Evolutionary conservation across 2,329 filamentous ascomycete species (phyloP).

Genomic region (Phaeoacremonium minimum): DNA sequence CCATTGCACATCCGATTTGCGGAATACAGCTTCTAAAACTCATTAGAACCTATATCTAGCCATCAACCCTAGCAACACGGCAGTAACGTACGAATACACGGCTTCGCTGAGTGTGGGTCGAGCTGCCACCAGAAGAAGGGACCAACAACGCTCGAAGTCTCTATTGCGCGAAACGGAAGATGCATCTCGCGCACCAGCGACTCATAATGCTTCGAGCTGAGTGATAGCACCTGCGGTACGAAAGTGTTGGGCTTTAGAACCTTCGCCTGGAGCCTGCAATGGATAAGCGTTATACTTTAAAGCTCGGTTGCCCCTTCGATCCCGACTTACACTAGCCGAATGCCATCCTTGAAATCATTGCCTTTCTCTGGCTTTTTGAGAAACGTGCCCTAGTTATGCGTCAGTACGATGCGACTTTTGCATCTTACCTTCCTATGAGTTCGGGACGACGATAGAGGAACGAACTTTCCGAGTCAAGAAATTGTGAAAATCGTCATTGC

Average conservation of each 20-base stretch:
- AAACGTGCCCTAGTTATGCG: no score
- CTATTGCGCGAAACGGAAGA: constrained; percentile 20
- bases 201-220: constrained; percentile 15
- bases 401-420: no score
- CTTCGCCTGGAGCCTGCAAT: constrained; percentile 14
- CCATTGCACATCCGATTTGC: constrained; percentile 25
- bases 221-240: constrained; percentile 16
- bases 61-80: background rate
- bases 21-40: constrained; percentile 22
- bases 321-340: constrained; percentile 9
- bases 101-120: no score
- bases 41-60: background rate
- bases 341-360: constrained; percentile 4
- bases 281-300: background rate
- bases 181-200: constrained; percentile 19
- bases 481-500: no score
- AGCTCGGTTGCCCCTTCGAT: no score
- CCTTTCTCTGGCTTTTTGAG: no score
- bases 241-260: constrained; percentile 20
- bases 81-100: constrained; percentile 18
- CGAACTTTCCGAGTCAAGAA: no score
- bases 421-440: no score
- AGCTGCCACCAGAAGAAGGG: constrained; percentile 28
- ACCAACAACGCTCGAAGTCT: constrained; percentile 23
- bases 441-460: no score